Base-by-base conservation (phyloP, 352 stramenopile genomes). In the Achlya hypogyna region DNA sequence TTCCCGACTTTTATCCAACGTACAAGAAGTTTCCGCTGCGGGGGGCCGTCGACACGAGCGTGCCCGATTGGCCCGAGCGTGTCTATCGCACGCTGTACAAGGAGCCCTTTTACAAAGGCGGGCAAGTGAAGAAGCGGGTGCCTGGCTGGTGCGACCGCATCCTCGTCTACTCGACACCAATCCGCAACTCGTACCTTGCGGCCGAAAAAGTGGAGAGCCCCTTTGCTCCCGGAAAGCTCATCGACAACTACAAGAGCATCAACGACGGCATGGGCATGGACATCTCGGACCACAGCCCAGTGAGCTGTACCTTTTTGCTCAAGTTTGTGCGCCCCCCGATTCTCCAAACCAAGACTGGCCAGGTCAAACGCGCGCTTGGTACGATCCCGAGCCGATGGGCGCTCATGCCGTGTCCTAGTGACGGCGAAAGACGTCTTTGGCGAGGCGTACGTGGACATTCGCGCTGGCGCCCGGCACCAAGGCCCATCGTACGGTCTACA, bases 1-100 rank as follows among this genome's bases (percentile, higher is more conserved):
- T 91, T 45, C 80, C 80, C 1, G 81, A 95, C 51, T 96, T 96
- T 62, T 94, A 92, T 43, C 87, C 87, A 20, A 96, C 87, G 16
- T 96, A 96, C 75, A 94, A 94, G 58, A 94, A 94, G 52, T 87
- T 92, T 20, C 82, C 85, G 3, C 85, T 87, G 59, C 84, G 84
- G 14, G 77, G 81, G 1, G 52, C 73, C 20, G 77, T 91, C 59
- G 85, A 91, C 72, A 81, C 89, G 53, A 68, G 59, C 40, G 65
- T 80, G 40, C 72, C 82, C 4, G 74, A 80, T 27, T 96, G 87
- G 87, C 76, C 82, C 18, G 79, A 81, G 8, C 74, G 86, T 1
- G 81, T 92, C 18, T 96, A 91, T 59, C 78, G 82, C 8, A 77
- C 89, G 51, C 69, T 90, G 9, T 93, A 93, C 75, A 95, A 95